These are phyloP conservation scores for Psilocybe azurescens DNA, from an alignment of 768 basidiomycete genomes.

Conservation along the genomic window DNA sequence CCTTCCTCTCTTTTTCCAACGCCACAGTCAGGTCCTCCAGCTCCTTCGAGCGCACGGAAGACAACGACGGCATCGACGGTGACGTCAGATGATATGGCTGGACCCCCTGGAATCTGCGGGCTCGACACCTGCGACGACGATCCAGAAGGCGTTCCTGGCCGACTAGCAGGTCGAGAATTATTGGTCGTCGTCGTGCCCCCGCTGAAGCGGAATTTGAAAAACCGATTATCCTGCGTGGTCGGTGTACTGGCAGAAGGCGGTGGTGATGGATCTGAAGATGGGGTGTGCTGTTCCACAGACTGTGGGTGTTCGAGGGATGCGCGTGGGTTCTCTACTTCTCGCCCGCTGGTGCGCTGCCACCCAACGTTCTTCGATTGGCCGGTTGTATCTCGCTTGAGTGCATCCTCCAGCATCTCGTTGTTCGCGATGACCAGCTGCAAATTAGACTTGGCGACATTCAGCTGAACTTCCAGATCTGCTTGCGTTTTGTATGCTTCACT, in stretches of 20 bases:
- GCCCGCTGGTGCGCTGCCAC: constrained; percentile 67
- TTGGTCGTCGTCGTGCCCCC: constrained; percentile 18
- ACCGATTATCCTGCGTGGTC: constrained; percentile 55
- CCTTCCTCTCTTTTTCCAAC: constrained; percentile 62
- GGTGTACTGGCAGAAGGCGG: constrained; percentile 35
- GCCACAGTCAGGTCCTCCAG: constrained; percentile 55
- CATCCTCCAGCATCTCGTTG: constrained; percentile 96
- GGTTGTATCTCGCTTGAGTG: constrained; percentile 61
- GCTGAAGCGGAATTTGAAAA: constrained; percentile 78
- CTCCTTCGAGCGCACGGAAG: constrained; percentile 34
- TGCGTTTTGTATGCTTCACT: constrained; percentile 75
- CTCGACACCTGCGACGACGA: constrained; percentile 15
- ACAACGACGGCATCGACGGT: constrained; percentile 44
- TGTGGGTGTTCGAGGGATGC: constrained; percentile 31
- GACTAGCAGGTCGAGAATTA: constrained; percentile 30
- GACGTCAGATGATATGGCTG: constrained; percentile 39
- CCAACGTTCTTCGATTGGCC: constrained; percentile 70
- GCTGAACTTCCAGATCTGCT: constrained; percentile 81
- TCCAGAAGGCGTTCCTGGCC: constrained; percentile 34
- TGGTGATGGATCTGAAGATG: constrained; percentile 27
- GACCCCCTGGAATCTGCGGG: constrained; percentile 13
- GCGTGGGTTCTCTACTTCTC: constrained; percentile 33
- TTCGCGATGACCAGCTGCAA: constrained; percentile 89
- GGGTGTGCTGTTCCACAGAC: constrained; percentile 29
- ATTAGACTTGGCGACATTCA: constrained; percentile 88